A percentile compares a stretch with the other conserved stretches of the same genome.
These are phyloP conservation scores for Boletus coccyginus DNA, from an alignment of 768 basidiomycete genomes.

Conservation along the genomic window DNA sequence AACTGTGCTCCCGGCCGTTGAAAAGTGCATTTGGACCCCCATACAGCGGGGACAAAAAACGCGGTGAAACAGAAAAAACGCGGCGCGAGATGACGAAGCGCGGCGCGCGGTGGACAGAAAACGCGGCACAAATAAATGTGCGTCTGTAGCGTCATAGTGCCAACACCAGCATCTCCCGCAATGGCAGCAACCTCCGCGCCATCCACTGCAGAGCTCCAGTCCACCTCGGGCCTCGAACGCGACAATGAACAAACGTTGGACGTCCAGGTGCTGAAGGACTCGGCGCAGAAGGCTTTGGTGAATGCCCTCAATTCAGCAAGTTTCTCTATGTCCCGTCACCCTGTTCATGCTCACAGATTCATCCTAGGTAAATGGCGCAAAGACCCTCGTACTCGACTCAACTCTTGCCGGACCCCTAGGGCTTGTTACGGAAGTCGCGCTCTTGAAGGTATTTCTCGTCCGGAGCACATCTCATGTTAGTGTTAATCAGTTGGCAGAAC, in stretches of 20 bases:
- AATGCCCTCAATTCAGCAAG: conserved; percentile 81
- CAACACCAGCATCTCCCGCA: conserved; percentile 1
- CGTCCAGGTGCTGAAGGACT: conserved; percentile 67
- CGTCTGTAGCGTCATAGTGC: too few species aligned
- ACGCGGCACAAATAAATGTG: too few species aligned
- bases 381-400: conserved; percentile 93
- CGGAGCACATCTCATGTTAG: not conserved
- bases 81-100: too few species aligned
- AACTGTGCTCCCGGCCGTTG: too few species aligned
- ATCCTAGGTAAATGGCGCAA: conserved; percentile 83
- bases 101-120: too few species aligned
- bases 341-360: conserved; percentile 7
- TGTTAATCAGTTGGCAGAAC: conserved; percentile 53
- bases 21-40: too few species aligned
- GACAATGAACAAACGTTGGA: conserved; percentile 47
- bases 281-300: conserved; percentile 76
- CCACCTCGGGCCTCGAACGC: conserved; percentile 30
- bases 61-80: too few species aligned
- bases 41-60: too few species aligned
- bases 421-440: conserved; percentile 89
- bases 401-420: conserved; percentile 89
- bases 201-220: conserved; percentile 37
- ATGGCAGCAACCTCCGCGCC: conserved; percentile 28
- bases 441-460: conserved; percentile 69
- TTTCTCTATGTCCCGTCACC: not conserved